Base-by-base conservation (phyloP, 2,329 filamentous ascomycete species). In the Diaporthe vexans region DNA sequence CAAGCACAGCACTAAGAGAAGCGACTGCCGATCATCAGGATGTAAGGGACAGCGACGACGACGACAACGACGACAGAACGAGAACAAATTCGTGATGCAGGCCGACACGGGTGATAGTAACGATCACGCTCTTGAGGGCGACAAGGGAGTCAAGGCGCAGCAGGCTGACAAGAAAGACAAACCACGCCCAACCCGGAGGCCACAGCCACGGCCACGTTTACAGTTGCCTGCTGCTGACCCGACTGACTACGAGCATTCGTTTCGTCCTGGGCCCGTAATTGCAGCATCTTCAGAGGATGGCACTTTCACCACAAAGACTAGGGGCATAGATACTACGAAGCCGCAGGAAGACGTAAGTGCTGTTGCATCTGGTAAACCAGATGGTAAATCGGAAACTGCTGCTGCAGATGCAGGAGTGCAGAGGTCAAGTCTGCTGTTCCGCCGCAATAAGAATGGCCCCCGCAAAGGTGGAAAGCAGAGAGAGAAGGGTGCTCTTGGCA, bases 21-120 rank as follows among this genome's bases (percentile, higher is more conserved):
- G 59, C 70, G 46, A 65, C 40, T n/a, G 63, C 51, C 65, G 71
- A 75, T 46, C 46, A 33, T 26, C 63, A 75, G 56, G 65, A 72
- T 37, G 43, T 51, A 26, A 73, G 35, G 40, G 11, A 40, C 37
- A 13, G 37, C 37, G 51, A 74, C 29, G 35, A 51, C 54, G 19
- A 52, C 29, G 11, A 40, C 11, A 7, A 11, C 11, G 40, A 74
- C 29, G 35, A 51, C 46, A 56, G 37, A 37, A 33, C 17, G 61
- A 73, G 21, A 73, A 74, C 37, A 48, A 63, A 51, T 21, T 57
- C 15, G 43, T 40, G 59, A 33, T 29, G 17, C 43, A 58, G 40
- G 65, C 67, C 26, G 67, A 58, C 56, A 61, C 57, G 24, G 8
- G 7, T 13, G 35, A 57, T 33, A 56, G 33, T 63, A 24, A 73